Evolutionary conservation across 2,329 filamentous ascomycete genomes (phyloP).

Genomic region (Colletotrichum scovillei): DNA sequence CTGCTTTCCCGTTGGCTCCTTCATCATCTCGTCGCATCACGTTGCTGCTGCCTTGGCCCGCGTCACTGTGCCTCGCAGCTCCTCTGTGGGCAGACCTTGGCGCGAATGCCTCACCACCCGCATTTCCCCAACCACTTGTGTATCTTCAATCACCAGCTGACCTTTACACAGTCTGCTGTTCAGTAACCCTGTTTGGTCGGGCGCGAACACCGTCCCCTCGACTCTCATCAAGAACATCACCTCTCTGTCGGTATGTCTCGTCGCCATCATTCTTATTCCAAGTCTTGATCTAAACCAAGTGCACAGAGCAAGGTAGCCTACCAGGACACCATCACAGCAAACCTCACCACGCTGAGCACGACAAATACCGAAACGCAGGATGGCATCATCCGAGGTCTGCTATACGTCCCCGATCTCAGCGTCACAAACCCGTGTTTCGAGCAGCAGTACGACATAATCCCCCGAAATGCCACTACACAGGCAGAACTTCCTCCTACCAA

Average conservation of each 20-base stretch:
- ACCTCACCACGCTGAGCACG: conserved; percentile 81
- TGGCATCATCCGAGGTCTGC: conserved; percentile 77
- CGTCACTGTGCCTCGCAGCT: conserved; percentile 19
- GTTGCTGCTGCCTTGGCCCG: background rate
- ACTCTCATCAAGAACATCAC: conserved; percentile 69
- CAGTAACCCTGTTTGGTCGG: conserved; percentile 68
- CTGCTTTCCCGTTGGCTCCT: background rate
- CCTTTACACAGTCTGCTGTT: conserved; percentile 62
- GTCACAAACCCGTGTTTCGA: conserved; percentile 70
- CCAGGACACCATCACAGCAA: conserved; percentile 61
- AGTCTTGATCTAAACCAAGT: conserved; percentile 36
- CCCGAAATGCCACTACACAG: conserved; percentile 78
- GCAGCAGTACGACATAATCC: conserved; percentile 73
- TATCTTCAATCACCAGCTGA: conserved; percentile 1
- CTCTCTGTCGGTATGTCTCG: conserved; percentile 61
- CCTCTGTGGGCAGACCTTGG: conserved; percentile 19
- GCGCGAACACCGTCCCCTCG: conserved; percentile 60
- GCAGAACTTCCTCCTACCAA: conserved; percentile 75
- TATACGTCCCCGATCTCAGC: conserved; percentile 84
- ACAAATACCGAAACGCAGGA: conserved; percentile 70
- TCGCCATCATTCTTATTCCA: background rate
- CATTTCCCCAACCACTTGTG: conserved; percentile 15
- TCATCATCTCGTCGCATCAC: background rate
- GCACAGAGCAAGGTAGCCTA: conserved; percentile 58
- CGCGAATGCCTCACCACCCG: conserved; percentile 2